phyloP scores from a whole-genome alignment of 1,284 basidiomycete genomes.

The Apiotrichum akiyoshidainum region DNA sequence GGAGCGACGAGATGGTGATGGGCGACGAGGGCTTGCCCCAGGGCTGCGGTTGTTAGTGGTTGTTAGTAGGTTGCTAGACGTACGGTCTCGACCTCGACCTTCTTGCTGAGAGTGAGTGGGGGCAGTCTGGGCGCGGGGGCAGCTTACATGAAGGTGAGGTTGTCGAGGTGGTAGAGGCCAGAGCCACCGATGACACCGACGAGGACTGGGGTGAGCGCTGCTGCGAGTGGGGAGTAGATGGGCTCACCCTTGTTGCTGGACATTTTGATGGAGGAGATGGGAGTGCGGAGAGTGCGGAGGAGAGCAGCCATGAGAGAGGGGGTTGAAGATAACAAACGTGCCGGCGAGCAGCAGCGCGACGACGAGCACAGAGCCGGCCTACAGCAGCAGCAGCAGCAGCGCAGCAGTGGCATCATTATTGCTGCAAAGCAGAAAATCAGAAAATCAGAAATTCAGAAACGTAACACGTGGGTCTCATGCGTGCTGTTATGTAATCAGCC shows the following conservation, averaged over 20 bases:
- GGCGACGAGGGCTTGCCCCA: slow-evolving; percentile 93
- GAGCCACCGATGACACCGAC: slow-evolving; percentile 82
- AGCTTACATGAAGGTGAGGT: slow-evolving; percentile 69
- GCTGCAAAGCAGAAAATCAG: too few species aligned
- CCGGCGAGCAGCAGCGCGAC: too few species aligned
- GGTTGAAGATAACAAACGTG: neutral
- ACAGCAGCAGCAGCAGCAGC: too few species aligned
- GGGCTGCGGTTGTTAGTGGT: slow-evolving; percentile 58
- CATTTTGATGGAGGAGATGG: slow-evolving; percentile 1
- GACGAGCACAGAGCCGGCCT: too few species aligned
- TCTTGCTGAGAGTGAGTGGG: slow-evolving; percentile 55
- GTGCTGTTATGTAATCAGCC: too few species aligned
- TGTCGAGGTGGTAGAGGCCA: slow-evolving; percentile 84
- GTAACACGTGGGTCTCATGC: too few species aligned
- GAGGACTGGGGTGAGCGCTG: slow-evolving; percentile 56
- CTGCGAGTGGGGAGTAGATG: neutral
- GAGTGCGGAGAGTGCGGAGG: neutral
- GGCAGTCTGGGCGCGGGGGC: neutral
- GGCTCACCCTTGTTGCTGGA: slow-evolving; percentile 11
- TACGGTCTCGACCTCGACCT: slow-evolving; percentile 54
- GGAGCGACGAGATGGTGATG: slow-evolving; percentile 79
- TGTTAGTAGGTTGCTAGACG: slow-evolving; percentile 9
- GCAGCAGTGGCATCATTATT: too few species aligned
- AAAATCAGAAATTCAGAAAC: too few species aligned
- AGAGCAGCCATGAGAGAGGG: too few species aligned